Evolutionary conservation across 2,329 filamentous ascomycete species (phyloP), one percentile per base, ranked within the genome.

Genomic region (Colletotrichum eremochloae): DNA sequence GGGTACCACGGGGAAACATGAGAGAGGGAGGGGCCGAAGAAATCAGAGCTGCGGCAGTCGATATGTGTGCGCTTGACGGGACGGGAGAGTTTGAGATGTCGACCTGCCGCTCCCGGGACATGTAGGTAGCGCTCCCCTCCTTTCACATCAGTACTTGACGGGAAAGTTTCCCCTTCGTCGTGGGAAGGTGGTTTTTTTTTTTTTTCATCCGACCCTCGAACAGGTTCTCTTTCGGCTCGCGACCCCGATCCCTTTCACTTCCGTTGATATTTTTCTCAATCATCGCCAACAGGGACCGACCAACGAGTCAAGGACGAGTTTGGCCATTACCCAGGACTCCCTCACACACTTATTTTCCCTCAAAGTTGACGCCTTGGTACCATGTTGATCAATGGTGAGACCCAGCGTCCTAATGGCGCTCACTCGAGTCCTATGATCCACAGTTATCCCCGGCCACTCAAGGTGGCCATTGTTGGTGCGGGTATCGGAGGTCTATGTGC

Each of bases 401-500:
- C 46, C 24, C 66, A 69, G 38, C 66, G 48, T 40, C 38, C 57
- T 6, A 67, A 67, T 46, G 62, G 62, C 36, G 62, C 31, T 11
- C 40, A 44, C 9, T 63, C 71, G 12, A 48, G 63, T 77, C 61
- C 70, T 44, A 48, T 72, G 20, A 29, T 62, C 33, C 15, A 69
- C 12, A 66, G 76, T 70, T 55, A 73, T 76, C 50, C 64, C 20
- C 60, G 61, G 15, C 71, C 71, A 31, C 68, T 73, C 48, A 73
- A 71, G 5, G 67, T 73, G 31, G 68, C 73, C 53, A 78, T 83
- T n/a, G 76, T 82, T 5, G 81, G 81, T 14, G 81, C 79, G 2
- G 87, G 88, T 3, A 88, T 90, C 50, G 87, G 87, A 11, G 88
- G 88, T 0, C 79, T 89, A 11, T 82, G 82, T 11, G 83, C 86